Evolutionary conservation across 2,329 filamentous ascomycete genomes (phyloP), one percentile per base, ranked within the genome.

Genomic region (Monilinia aucupariae): DNA sequence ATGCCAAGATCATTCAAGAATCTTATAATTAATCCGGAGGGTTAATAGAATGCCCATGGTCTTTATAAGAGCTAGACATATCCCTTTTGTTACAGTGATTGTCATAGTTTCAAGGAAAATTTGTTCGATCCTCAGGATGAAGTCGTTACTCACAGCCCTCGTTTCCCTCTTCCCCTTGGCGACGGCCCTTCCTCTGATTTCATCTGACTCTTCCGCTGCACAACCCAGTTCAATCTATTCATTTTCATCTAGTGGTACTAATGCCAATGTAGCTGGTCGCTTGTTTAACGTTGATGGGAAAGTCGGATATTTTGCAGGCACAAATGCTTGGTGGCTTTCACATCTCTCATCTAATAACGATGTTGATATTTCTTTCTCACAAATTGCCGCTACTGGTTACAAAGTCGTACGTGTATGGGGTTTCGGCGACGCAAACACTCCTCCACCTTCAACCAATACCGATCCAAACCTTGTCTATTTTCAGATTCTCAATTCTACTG

Each of bases 391-490:
- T 78, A 17, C 78, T 81, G 64, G 78, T 1, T 74, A 81, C 56
- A 84, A 83, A 71, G 81, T 86, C 64, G 75, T 86, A 41, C 78
- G 85, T 20, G 77, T 85, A 54, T 86, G 84, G 84, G 83, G 83
- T 15, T 61, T 61, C 12, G 50, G 59, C 37, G 59, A 63, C 20
- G 53, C 61, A 30, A 63, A 63, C 34, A 30, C 53, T 12, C 47
- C 54, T 25, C 53, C 53, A 34, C 47, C 74, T 12, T 55, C 50
- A 10, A 55, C 30, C 17, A 61, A 61, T n/a, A 61, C 59, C 2
- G 59, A 61, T 48, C 69, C 75, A 0, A 78, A 77, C 22, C 77
- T 75, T 1, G 78, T 84, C 9, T 79, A 76, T 64, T 80, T 73
- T 68, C 78, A 79, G 62, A 67, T 75, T 9, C 73, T 78, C 20